A percentile compares a stretch with the other conserved stretches of the same genome.
Evolutionary conservation across 345 rosid species (phyloP).

Genomic region (Atalantia buxifolia): DNA sequence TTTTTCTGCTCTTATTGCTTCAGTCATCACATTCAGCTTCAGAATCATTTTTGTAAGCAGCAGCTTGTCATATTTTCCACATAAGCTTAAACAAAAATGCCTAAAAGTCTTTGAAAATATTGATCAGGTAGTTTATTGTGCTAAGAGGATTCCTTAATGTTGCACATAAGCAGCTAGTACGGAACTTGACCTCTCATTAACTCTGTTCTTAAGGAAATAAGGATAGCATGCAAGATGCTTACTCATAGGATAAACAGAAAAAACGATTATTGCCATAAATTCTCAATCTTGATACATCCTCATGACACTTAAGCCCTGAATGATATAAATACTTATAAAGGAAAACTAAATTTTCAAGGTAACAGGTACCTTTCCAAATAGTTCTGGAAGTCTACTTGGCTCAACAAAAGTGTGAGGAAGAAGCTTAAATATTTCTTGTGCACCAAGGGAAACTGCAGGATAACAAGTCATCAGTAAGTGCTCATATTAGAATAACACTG

Average conservation of each 20-base stretch:
- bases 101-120: background rate
- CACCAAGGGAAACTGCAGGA: constrained; percentile 68
- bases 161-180: background rate
- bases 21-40: background rate
- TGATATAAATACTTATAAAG: background rate
- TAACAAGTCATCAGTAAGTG: background rate
- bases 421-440: constrained; percentile 92
- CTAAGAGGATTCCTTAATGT: background rate
- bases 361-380: constrained; percentile 51
- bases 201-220: background rate
- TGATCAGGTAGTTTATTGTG: background rate
- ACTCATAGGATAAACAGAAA: background rate
- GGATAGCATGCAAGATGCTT: background rate
- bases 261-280: background rate
- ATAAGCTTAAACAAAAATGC: background rate
- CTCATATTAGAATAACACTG: background rate
- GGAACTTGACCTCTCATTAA: background rate
- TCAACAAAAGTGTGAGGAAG: constrained; percentile 89
- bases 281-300: background rate
- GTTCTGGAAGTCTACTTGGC: constrained; percentile 67
- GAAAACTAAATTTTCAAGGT: background rate
- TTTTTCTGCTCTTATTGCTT: background rate
- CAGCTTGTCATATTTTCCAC: background rate
- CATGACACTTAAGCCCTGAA: background rate
- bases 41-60: background rate